Percentiles rank a stretch among this genome's conserved stretches.
These are phyloP conservation scores for Claviceps africana DNA, from an alignment of 2,329 filamentous ascomycete genomes.

Conservation along the genomic window DNA sequence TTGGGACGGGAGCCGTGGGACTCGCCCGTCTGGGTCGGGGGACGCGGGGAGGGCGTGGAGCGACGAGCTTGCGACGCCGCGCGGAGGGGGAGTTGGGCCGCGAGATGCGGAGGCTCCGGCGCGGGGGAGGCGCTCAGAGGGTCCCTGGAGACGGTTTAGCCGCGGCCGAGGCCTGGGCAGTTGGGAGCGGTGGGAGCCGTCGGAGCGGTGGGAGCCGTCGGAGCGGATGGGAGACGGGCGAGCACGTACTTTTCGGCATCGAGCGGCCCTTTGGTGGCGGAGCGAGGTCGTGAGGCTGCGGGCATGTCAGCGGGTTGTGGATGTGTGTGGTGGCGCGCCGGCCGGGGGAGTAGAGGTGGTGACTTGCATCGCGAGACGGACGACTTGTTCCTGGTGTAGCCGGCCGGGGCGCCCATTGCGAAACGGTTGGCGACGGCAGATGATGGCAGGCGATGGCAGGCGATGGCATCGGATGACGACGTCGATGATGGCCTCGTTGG, in stretches of 20 bases:
- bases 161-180: too few species aligned
- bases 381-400: conserved; percentile 5
- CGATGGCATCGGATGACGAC: too few species aligned
- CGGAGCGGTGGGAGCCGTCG: not conserved
- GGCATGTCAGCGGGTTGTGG: not conserved
- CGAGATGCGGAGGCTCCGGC: conserved; percentile 4
- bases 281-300: conserved; percentile 8
- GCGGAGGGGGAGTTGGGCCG: conserved; percentile 9
- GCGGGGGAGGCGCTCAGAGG: conserved; percentile 4
- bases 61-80: conserved; percentile 6
- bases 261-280: conserved; percentile 7
- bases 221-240: not conserved
- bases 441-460: too few species aligned
- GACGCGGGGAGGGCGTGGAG: conserved; percentile 14
- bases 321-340: not conserved
- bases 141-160: conserved; percentile 1
- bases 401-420: not conserved
- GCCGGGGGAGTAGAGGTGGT: not conserved
- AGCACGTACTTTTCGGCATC: conserved; percentile 5
- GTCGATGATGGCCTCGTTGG: not conserved
- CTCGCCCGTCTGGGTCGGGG: conserved; percentile 6
- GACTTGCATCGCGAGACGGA: conserved; percentile 7
- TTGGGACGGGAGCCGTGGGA: conserved; percentile 24
- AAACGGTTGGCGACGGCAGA: not conserved
- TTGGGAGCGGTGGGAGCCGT: too few species aligned